Base-by-base conservation (phyloP, 257 asterid species). In the Nicotiana obtusifolia region DNA sequence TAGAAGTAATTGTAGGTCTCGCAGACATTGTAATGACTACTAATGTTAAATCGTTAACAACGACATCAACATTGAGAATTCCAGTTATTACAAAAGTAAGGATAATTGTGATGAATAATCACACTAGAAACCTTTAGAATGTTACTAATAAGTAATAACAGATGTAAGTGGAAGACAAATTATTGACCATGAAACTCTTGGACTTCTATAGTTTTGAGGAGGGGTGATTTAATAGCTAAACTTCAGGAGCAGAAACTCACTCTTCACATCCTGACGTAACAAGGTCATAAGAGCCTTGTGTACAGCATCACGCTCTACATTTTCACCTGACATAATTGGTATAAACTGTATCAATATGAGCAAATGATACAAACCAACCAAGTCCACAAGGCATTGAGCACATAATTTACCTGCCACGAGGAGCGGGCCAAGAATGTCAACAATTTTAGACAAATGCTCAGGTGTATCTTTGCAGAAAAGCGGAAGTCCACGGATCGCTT, bases 381-480 rank as follows among this genome's bases (percentile, higher is more conserved):
- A 15, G 61, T 4, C 59, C 35, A 77, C 81, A 62, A 80, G 71
- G 59, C 17, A 17, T 31, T 56, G 24, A 84, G 47, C 22, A 64
- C 35, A 78, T 14, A 82, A 73, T 78, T 71, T 91, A 95, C 99
- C 97, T 56, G 97, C 89, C 81, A 90, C 77, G 3, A 95, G 97
- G 83, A 91, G 92, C 82, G 92, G 97, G 37, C 87, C 97, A 67
- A 92, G 96, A 86, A 94, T 88, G 86, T 95, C 97, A 49, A 90
- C 91, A 73, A 95, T 89, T 90, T 91, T 92, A 53, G 95, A 85
- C 78, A 94, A 85, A 88, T 92, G 86, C 76, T 94, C 97, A 35
- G 98, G 97, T 61, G 94, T 95, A 84, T 94, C 99, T 89, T 91
- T 95, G 94, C 97, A 94, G 84, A 95, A 91, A 52, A 95, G 95